Conservation (phyloP, 768 basidiomycete species). For the Mycena albidolilacea region DNA sequence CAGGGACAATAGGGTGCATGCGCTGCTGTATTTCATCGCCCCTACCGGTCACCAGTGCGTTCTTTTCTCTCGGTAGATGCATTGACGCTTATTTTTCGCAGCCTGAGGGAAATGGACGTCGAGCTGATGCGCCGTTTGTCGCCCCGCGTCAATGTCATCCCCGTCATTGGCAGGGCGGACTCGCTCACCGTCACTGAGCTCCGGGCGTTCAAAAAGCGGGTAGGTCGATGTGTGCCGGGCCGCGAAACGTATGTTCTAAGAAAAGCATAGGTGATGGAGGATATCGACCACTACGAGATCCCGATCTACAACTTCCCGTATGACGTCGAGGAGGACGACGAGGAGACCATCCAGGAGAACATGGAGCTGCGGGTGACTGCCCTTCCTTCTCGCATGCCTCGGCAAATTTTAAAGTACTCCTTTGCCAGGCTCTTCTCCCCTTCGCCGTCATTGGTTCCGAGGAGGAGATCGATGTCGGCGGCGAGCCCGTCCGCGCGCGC, state of each 20-base stretch:
- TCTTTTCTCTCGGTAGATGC: background rate
- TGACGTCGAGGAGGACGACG: conserved; percentile 94
- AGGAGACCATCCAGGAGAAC: conserved; percentile 92
- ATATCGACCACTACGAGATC: conserved; percentile 91
- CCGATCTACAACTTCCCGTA: conserved; percentile 97
- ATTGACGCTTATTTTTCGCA: conserved; percentile 43
- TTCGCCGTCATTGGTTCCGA: conserved; percentile 93
- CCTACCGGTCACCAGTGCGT: conserved; percentile 90
- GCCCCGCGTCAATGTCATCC: conserved; percentile 94
- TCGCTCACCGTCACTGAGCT: conserved; percentile 88
- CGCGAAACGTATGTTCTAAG: background rate
- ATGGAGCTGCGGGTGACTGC: conserved; percentile 82
- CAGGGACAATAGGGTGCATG: conserved; percentile 91
- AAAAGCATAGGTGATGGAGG: conserved; percentile 84
- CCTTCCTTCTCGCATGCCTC: background rate
- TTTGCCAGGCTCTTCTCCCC: conserved; percentile 73
- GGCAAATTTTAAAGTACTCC: conserved; percentile 2
- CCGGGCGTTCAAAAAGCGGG: conserved; percentile 87
- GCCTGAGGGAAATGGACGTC: conserved; percentile 92
- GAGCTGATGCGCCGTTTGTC: conserved; percentile 93
- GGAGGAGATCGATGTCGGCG: conserved; percentile 87
- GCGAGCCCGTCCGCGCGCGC: conserved; percentile 83
- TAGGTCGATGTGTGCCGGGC: conserved; percentile 45
- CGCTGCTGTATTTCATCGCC: conserved; percentile 91
- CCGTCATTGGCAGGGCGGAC: conserved; percentile 91